Conservation (phyloP, 768 basidiomycete genomes). For the Collybia mongolica region DNA sequence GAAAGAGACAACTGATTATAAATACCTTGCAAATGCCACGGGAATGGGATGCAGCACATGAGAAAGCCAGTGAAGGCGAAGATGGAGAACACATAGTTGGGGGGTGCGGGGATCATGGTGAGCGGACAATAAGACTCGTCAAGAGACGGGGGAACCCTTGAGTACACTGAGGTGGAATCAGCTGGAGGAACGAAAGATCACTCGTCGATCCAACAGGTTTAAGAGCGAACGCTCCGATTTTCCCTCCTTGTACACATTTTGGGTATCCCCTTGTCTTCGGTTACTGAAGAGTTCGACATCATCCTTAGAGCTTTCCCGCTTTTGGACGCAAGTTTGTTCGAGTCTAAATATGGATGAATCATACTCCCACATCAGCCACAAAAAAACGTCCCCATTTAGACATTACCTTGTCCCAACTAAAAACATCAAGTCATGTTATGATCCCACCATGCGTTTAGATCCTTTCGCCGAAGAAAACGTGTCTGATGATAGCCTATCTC, state of each 20-base stretch:
- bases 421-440: conserved; percentile 17
- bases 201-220: conserved; percentile 23
- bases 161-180: conserved; percentile 30
- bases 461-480: conserved; percentile 5
- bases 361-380: conserved; percentile 1
- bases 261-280: conserved; percentile 42
- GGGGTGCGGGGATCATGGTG: conserved; percentile 30
- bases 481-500: background rate
- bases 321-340: conserved; percentile 24
- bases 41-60: conserved; percentile 55
- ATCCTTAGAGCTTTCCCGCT: conserved; percentile 10
- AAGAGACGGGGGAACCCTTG: conserved; percentile 17
- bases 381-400: conserved; percentile 26
- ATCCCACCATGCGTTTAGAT: background rate
- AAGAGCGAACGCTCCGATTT: conserved; percentile 34
- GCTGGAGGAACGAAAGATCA: conserved; percentile 23
- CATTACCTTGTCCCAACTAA: conserved; percentile 29
- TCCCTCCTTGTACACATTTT: conserved; percentile 37
- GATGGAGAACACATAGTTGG: conserved; percentile 44
- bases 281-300: conserved; percentile 7
- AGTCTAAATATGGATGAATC: conserved; percentile 10
- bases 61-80: conserved; percentile 61
- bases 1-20: background rate
- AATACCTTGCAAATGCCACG: conserved; percentile 67
- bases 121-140: conserved; percentile 12